Base-by-base conservation (phyloP, 495 filamentous ascomycete species). In the Aspergillus steynii region DNA sequence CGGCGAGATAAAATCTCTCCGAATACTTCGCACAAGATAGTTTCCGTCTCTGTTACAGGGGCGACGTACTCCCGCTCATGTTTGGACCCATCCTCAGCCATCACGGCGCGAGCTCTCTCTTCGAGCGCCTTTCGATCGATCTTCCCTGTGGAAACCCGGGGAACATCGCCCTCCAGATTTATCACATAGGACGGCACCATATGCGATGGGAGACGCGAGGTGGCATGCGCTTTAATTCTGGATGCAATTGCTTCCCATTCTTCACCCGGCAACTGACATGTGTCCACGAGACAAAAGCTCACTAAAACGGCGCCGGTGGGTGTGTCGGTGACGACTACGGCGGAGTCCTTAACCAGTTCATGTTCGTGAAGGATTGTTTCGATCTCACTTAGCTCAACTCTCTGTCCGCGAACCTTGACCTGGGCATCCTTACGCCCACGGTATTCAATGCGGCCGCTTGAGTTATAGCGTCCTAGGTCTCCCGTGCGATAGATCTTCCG, bases 321-420 rank as follows among this genome's bases (percentile, higher is more conserved):
- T 2, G 32, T 25, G 2, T 42, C 29, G 10, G 25, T 32, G 5
- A 25, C 8, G 4, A 46, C 34, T 20, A 20, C 20, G 29, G 29
- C 53, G 6, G 53, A 42, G 7, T 2, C 32, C 9, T 56, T 29
- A 1, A 56, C 31, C 15, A 7, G 4, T 2, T 20, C 5, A 46
- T 56, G 31, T 28, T 46, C 4, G 2, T 9, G 14, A 7, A 56
- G 29, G 20, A 46, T 12, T 26, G 29, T 15, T 34, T 56, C 53
- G 12, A 56, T 46, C n/a, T 56, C 53, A 9, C n/a, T 12, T 2
- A 26, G 27, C 25, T 56, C 53, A 20, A 56, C 53, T 1, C 53
- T 5, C 29, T 42, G 29, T 20, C 53, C 53, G n/a, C 53, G 53
- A n/a, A 56, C 20, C 53, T 56, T 56, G 26, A 56, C 53, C 12